Evolutionary conservation across 2,329 filamentous ascomycete genomes (phyloP).

Genomic region (Curvularia spicifera): DNA sequence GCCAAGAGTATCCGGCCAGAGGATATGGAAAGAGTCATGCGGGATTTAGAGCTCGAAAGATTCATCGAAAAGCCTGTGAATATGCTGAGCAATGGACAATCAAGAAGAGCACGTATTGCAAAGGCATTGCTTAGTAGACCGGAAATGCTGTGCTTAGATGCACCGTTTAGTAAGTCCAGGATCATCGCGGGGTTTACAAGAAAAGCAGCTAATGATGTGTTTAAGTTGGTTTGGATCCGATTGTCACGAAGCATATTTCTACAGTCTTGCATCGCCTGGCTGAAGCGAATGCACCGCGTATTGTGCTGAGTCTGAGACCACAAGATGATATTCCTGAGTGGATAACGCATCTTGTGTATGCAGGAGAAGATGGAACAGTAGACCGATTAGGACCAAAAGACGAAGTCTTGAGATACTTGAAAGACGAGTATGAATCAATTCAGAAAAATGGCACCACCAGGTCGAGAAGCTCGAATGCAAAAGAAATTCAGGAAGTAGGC

Average conservation of each 20-base stretch:
- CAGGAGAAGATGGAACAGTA: conserved; percentile 71
- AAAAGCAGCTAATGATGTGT: background rate
- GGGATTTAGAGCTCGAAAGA: conserved; percentile 70
- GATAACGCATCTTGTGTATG: conserved; percentile 82
- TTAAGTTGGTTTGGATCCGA: conserved; percentile 84
- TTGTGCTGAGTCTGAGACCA: conserved; percentile 79
- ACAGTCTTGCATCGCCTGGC: conserved; percentile 73
- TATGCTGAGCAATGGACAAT: conserved; percentile 94
- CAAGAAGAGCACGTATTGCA: conserved; percentile 83
- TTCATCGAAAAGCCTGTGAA: conserved; percentile 82
- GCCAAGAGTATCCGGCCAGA: conserved; percentile 58
- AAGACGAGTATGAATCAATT: conserved; percentile 33
- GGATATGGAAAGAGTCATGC: conserved; percentile 66
- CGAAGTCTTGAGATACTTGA: conserved; percentile 61
- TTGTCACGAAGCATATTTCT: conserved; percentile 75
- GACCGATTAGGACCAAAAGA: conserved; percentile 69
- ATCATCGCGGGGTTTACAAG: background rate
- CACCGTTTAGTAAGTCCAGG: conserved; percentile 74
- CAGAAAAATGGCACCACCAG: conserved; percentile 21
- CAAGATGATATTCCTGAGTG: conserved; percentile 89
- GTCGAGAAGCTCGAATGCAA: conserved; percentile 20
- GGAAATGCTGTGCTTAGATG: conserved; percentile 80
- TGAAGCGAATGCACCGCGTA: conserved; percentile 68
- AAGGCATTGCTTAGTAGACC: conserved; percentile 80
- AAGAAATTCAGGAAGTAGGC: conserved; percentile 39